Conservation (phyloP, 2,329 filamentous ascomycete species). For the Colletotrichum cuscutae region DNA sequence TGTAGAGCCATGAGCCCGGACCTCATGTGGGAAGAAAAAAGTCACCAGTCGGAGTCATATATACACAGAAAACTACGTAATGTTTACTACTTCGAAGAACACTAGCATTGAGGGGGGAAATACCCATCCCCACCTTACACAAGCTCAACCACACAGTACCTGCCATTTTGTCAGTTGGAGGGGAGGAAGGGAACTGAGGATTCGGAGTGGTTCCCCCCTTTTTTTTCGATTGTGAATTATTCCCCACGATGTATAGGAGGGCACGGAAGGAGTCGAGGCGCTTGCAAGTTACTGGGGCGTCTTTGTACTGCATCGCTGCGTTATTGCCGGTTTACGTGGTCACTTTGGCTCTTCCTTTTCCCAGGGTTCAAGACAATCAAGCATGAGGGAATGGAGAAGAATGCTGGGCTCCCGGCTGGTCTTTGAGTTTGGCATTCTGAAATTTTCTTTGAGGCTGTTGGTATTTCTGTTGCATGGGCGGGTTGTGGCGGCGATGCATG, state of each 20-base stretch:
- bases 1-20: slow-evolving; percentile 34
- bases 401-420: slow-evolving; percentile 29
- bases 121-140: slow-evolving; percentile 10
- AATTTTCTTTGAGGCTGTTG: background rate
- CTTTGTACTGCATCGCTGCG: background rate
- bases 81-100: slow-evolving; percentile 35
- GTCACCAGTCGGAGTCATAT: slow-evolving; percentile 28
- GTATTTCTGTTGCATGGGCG: background rate
- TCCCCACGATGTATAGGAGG: background rate
- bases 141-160: background rate
- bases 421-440: slow-evolving; percentile 30
- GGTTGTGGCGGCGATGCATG: background rate
- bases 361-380: background rate
- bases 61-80: slow-evolving; percentile 34
- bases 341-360: background rate
- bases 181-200: background rate
- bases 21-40: slow-evolving; percentile 12
- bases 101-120: slow-evolving; percentile 10
- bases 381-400: background rate
- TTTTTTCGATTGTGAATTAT: background rate
- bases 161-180: background rate
- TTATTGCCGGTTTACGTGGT: background rate
- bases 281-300: background rate
- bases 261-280: background rate
- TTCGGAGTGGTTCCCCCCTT: background rate